Base-by-base conservation (phyloP, 2,329 filamentous ascomycete species). In the Beauveria bassiana region DNA sequence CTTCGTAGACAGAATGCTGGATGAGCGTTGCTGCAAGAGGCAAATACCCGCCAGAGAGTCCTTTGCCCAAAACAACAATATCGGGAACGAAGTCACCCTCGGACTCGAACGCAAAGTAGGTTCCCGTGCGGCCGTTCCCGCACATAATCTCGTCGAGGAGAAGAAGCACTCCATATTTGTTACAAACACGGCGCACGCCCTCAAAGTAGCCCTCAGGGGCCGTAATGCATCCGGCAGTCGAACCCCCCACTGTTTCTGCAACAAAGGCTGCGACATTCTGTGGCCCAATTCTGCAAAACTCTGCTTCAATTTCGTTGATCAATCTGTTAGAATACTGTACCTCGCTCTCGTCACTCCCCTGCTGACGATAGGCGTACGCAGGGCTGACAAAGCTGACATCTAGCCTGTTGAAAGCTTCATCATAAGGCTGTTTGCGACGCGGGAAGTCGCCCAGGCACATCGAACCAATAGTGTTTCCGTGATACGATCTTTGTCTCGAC, bases 131-230 rank as follows among this genome's bases (percentile, higher is more conserved):
- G 1, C 86, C 85, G 71, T 81, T 81, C 2, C 86, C 86, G 53
- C 83, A 86, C 87, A 92, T 90, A 46, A 91, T 93, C 90, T 61
- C 58, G 24, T 78, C 91, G 0, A 93, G 74, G 50, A 93, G 87
- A 22, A 95, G 77, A 0, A 95, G 80, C 0, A 87, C 84, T 0
- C 87, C 89, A 68, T 93, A 79, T 63, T 82, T 83, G 58, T 87
- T 81, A 70, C 90, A 93, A 1, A 95, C 76, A 2, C 76, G 75
- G 67, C 82, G 81, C 72, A 93, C 84, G 0, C 86, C 88, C 55
- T 77, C 74, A 53, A 93, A 84, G 66, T 95, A 95, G 0, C 88
- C 88, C 0, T 77, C 74, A 0, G 86, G 79, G 0, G 87, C 77
- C 1, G 86, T 80, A 1, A 90, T 85, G 67, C 86, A 91, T 0